Evolutionary conservation across 495 filamentous ascomycete species (phyloP), one percentile per base, ranked within the genome.

Genomic region (Bryoglossum gracile): DNA sequence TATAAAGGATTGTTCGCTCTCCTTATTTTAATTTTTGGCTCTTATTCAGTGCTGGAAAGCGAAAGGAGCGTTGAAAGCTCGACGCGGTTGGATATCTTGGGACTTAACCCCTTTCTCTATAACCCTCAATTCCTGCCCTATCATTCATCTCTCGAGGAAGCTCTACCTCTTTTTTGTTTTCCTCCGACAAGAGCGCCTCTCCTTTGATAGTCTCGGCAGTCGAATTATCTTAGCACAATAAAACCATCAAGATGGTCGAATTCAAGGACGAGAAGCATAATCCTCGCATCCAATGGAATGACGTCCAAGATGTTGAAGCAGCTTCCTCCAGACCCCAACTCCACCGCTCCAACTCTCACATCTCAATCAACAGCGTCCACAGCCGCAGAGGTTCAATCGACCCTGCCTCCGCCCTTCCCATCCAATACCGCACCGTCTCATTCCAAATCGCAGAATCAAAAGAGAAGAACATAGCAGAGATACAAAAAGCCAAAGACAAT

Each of bases 381-480:
- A 58, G 54, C 17, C 42, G 51, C 26, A 41, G 59, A 52, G 45
- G 54, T n/a, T 62, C 55, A 37, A 61, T 74, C 18, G 70, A 77
- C 46, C 73, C 72, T 8, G 63, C 67, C 1, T 62, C 69, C 14
- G 67, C 67, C 2, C 65, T 78, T 43, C 74, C 73, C n/a, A 72
- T 77, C 42, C 65, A 73, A 41, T 78, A 76, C 53, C 65, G 74
- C 23, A 78, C 72, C 2, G 50, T 76, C 13, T 78, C 74, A 10
- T 73, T 67, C 44, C 70, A 76, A 46, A 75, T 79, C 47, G 72
- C 70, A 17, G 74, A 77, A 47, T 63, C 66, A 17, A 72, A 72
- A 36, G 66, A 67, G 26, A 62, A 65, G 45, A 53, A 61, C 14
- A 61, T 66, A 37, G 48, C 59, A 19, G 64, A 61, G 25, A 58